Percentiles rank a stretch among this genome's conserved stretches.
Evolutionary conservation across 768 basidiomycete species (phyloP).

Genomic region (Mycena haematopus): DNA sequence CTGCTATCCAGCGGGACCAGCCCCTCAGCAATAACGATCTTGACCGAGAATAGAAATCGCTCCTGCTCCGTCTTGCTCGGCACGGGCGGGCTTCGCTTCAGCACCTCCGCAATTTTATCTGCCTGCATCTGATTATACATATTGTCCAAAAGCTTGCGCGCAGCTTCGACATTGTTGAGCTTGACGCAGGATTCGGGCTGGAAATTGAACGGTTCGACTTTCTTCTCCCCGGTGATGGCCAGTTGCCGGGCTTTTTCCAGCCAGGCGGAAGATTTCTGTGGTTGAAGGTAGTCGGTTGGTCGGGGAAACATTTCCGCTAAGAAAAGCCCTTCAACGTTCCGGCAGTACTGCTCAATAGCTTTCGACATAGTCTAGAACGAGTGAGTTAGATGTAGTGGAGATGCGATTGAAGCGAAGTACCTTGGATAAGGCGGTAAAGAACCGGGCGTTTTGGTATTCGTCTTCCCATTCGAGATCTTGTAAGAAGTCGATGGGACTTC

Average conservation of each 20-base stretch:
- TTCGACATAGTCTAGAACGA: slow-evolving; percentile 81
- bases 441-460: slow-evolving; percentile 85
- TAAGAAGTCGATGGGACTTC: slow-evolving; percentile 88
- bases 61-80: slow-evolving; percentile 72
- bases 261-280: slow-evolving; percentile 89
- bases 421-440: slow-evolving; percentile 89
- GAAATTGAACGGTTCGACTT: slow-evolving; percentile 95
- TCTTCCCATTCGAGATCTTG: slow-evolving; percentile 94
- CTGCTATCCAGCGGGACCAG: slow-evolving; percentile 79
- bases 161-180: slow-evolving; percentile 95
- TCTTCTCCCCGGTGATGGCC: slow-evolving; percentile 82
- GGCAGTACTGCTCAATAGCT: slow-evolving; percentile 91
- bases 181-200: slow-evolving; percentile 94
- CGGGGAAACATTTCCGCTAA: slow-evolving; percentile 95
- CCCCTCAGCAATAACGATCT: slow-evolving; percentile 90
- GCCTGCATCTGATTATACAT: slow-evolving; percentile 93
- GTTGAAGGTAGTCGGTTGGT: slow-evolving; percentile 76
- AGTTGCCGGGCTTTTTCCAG: slow-evolving; percentile 85
- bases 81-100: slow-evolving; percentile 69
- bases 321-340: slow-evolving; percentile 86
- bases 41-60: slow-evolving; percentile 90
- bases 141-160: slow-evolving; percentile 87
- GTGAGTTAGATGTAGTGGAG: neutral
- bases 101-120: slow-evolving; percentile 78
- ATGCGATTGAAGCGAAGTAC: slow-evolving; percentile 43